phyloP scores from a whole-genome alignment of 805 yeast species.

The Wickerhamomyces tratensis region DNA sequence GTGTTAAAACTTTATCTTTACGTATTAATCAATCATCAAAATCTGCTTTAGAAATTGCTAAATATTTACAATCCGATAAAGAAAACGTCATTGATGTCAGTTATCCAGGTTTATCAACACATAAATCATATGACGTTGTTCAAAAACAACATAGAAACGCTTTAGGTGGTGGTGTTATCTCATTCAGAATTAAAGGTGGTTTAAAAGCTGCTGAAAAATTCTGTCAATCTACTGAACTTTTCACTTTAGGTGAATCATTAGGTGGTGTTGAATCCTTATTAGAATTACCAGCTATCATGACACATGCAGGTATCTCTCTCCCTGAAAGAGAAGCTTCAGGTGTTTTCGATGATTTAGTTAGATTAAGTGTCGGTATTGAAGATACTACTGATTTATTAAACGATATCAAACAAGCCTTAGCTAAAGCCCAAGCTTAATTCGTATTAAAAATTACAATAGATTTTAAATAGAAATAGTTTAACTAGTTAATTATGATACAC shows the following conservation, averaged over 20 bases:
- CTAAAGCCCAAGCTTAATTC: conserved; percentile 15
- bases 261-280: conserved; percentile 84
- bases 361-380: conserved; percentile 84
- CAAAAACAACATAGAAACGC: conserved; percentile 70
- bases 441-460: neutral
- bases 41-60: conserved; percentile 62
- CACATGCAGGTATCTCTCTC: conserved; percentile 84
- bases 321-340: conserved; percentile 72
- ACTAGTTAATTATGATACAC: too few relatives aligned
- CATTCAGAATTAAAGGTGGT: conserved; percentile 81
- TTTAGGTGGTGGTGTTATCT: conserved; percentile 87
- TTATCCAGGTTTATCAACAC: conserved; percentile 74
- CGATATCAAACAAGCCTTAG: conserved; percentile 65
- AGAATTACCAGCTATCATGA: conserved; percentile 88
- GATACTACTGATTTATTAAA: conserved; percentile 66
- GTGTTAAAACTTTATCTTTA: conserved; percentile 77
- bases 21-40: conserved; percentile 62
- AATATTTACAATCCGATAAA: conserved; percentile 33
- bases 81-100: conserved; percentile 51
- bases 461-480: too few relatives aligned
- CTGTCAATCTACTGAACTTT: conserved; percentile 63
- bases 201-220: conserved; percentile 66
- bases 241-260: conserved; percentile 81
- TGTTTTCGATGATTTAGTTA: conserved; percentile 71
- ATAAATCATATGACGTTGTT: conserved; percentile 55